Conservation (phyloP, 495 filamentous ascomycete genomes). For the Chaetomium tenue region DNA sequence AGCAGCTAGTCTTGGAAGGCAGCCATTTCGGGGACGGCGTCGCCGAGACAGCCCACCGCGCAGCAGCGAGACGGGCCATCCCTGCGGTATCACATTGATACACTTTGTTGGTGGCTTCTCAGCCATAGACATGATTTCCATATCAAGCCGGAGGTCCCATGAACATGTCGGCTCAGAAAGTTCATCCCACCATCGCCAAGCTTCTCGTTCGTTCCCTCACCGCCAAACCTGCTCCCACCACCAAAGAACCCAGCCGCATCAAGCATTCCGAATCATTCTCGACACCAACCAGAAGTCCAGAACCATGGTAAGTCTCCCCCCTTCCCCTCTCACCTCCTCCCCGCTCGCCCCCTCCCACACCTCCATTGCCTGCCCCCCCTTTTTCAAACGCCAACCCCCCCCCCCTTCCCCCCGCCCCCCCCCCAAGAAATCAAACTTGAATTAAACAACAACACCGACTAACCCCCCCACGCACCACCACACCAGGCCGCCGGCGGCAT, state of each 20-base stretch:
- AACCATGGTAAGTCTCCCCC: neutral
- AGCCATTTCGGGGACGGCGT: neutral
- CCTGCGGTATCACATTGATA: neutral
- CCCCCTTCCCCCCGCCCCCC: too few relatives aligned
- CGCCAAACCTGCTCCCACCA: neutral
- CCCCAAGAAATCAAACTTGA: neutral
- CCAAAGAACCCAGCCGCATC: neutral
- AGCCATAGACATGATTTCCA: neutral
- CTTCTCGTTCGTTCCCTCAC: neutral
- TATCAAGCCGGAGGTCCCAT: neutral
- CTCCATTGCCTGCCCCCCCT: neutral
- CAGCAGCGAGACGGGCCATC: conserved; percentile 5
- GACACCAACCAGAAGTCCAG: neutral
- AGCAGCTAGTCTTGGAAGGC: neutral
- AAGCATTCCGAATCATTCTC: neutral
- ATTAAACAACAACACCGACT: neutral
- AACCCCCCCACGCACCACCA: neutral
- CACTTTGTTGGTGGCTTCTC: neutral
- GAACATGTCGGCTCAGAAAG: neutral
- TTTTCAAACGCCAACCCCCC: neutral
- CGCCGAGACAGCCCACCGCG: conserved; percentile 4
- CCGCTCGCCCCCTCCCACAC: too few relatives aligned
- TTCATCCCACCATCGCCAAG: conserved; percentile 3
- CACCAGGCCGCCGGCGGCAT: neutral
- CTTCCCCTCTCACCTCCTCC: too few relatives aligned